These are phyloP conservation scores for Suhomyces ambrosiae DNA, from an alignment of 1,139 yeast species.

Conservation along the genomic window DNA sequence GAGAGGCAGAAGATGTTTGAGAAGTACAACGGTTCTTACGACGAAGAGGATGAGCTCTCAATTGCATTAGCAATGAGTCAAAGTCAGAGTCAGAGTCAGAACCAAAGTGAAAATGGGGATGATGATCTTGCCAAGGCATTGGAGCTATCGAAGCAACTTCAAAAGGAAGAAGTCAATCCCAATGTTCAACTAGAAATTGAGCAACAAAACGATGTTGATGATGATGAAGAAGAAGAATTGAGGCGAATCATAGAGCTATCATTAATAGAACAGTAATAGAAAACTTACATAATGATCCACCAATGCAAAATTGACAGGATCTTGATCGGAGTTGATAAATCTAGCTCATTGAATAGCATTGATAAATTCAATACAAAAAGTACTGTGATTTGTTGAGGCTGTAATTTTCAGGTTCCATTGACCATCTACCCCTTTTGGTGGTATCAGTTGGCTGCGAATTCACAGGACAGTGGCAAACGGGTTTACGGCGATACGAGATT, in stretches of 20 bases:
- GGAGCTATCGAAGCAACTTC: slow-evolving; percentile 17
- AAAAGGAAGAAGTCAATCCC: slow-evolving; percentile 16
- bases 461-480: too few relatives aligned
- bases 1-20: slow-evolving; percentile 32
- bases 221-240: slow-evolving; percentile 25
- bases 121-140: slow-evolving; percentile 29
- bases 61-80: slow-evolving; percentile 57
- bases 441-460: too few relatives aligned
- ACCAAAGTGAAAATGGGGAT: slow-evolving; percentile 18
- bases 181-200: too few relatives aligned
- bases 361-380: too few relatives aligned
- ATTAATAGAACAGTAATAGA: slow-evolving; percentile 18
- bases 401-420: too few relatives aligned
- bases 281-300: too few relatives aligned
- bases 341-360: too few relatives aligned
- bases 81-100: slow-evolving; percentile 23
- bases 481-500: too few relatives aligned
- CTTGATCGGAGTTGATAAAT: too few relatives aligned
- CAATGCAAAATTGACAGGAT: not conserved
- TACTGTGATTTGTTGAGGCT: too few relatives aligned
- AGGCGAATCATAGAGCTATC: slow-evolving; percentile 19
- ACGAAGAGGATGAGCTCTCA: slow-evolving; percentile 48
- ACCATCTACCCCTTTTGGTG: too few relatives aligned
- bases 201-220: slow-evolving; percentile 17
- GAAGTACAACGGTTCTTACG: slow-evolving; percentile 47